These are phyloP conservation scores for Gymnopilus junonius DNA, from an alignment of 768 basidiomycete genomes.

Conservation along the genomic window DNA sequence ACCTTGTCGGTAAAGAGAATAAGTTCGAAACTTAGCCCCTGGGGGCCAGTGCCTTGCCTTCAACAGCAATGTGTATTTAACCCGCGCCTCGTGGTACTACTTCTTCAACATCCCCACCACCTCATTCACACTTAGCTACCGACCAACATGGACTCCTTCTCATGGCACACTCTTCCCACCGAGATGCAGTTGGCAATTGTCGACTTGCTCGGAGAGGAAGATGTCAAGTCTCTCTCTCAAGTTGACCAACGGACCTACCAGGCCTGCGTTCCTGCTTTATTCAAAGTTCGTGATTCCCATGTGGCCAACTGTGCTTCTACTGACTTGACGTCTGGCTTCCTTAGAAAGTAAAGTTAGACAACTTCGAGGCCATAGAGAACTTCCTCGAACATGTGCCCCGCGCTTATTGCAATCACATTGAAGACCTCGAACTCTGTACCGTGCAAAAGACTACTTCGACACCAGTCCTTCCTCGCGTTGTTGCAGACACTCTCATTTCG, in stretches of 20 bases:
- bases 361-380: constrained; percentile 46
- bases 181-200: constrained; percentile 70
- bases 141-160: constrained; percentile 23
- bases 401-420: constrained; percentile 52
- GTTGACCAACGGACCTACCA: constrained; percentile 55
- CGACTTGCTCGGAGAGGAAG: constrained; percentile 46
- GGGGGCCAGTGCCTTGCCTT: not conserved
- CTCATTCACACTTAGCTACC: constrained; percentile 18
- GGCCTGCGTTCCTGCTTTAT: constrained; percentile 60
- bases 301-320: constrained; percentile 16
- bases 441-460: constrained; percentile 21
- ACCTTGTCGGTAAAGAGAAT: constrained; percentile 15
- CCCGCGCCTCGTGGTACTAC: not conserved
- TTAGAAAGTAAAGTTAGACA: constrained; percentile 55
- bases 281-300: constrained; percentile 48
- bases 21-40: constrained; percentile 2
- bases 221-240: constrained; percentile 50
- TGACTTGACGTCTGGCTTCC: constrained; percentile 7
- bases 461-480: constrained; percentile 30
- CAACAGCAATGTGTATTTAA: constrained; percentile 10
- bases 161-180: constrained; percentile 64
- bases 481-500: constrained; percentile 52
- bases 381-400: constrained; percentile 64
- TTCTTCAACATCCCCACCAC: not conserved
- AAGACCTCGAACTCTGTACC: constrained; percentile 56